phyloP scores from a whole-genome alignment of 352 stramenopile species.

The Globisporangium paddicum region DNA sequence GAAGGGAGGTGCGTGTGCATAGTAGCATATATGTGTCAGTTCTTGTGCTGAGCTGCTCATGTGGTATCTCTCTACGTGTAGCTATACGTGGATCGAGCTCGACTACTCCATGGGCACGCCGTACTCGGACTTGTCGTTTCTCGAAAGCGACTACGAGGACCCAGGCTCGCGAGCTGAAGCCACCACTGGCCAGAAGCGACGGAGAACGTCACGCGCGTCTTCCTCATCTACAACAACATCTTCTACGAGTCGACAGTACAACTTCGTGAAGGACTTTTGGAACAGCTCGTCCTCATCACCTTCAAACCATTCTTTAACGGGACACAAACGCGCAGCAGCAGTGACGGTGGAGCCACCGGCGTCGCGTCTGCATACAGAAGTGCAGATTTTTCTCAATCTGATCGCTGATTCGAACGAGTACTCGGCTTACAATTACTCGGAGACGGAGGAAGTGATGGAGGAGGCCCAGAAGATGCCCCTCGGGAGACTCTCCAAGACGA shows the following conservation, averaged over 20 bases:
- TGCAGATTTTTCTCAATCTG: conserved; percentile 37
- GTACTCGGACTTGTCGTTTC: conserved; percentile 31
- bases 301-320: neutral
- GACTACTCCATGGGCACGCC: conserved; percentile 45
- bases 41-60: conserved; percentile 1
- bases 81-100: conserved; percentile 70
- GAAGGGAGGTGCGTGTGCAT: conserved; percentile 28
- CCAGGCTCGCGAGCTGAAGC: neutral
- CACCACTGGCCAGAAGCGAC: conserved; percentile 16
- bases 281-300: neutral
- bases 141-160: conserved; percentile 30
- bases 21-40: neutral
- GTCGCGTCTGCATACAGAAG: conserved; percentile 37
- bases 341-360: conserved; percentile 15
- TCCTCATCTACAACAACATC: neutral
- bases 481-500: conserved; percentile 47
- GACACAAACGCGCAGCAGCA: neutral
- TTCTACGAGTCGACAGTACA: neutral
- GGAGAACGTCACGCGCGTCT: neutral
- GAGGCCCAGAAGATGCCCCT: conserved; percentile 44
- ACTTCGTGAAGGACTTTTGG: conserved; percentile 12
- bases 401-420: conserved; percentile 29
- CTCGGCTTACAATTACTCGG: conserved; percentile 27
- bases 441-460: conserved; percentile 34
- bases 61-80: conserved; percentile 8